Evolutionary conservation across 2,329 filamentous ascomycete genomes (phyloP).

Genomic region (Sclerotinia glacialis): DNA sequence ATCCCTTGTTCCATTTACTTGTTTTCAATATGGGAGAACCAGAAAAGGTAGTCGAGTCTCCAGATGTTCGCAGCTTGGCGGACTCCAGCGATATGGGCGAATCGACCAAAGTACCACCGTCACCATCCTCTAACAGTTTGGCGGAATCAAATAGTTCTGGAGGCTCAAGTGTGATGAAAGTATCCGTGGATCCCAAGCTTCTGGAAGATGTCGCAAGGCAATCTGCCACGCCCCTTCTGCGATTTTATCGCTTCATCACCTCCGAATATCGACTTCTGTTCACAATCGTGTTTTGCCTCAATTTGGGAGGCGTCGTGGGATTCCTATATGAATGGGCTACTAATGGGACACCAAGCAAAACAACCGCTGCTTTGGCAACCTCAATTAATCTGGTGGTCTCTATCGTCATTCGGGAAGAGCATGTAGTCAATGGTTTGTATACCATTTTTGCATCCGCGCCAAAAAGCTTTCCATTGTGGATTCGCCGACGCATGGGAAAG

Average conservation of each 20-base stretch:
- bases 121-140: not conserved
- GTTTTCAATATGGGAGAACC: conserved; percentile 3
- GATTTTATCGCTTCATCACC: conserved; percentile 19
- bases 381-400: conserved; percentile 42
- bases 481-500: conserved; percentile 49
- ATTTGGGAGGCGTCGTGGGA: conserved; percentile 45
- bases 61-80: conserved; percentile 3
- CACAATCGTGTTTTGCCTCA: conserved; percentile 51
- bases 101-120: not conserved
- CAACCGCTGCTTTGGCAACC: conserved; percentile 18
- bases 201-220: conserved; percentile 18
- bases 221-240: conserved; percentile 5
- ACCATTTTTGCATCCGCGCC: conserved; percentile 47
- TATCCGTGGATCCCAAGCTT: conserved; percentile 6
- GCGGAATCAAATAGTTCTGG: conserved; percentile 5
- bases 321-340: conserved; percentile 30
- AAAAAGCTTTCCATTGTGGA: conserved; percentile 46
- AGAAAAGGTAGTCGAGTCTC: not conserved
- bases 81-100: not conserved
- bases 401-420: conserved; percentile 54
- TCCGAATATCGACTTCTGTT: conserved; percentile 53
- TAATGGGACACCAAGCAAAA: conserved; percentile 8
- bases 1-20: not conserved
- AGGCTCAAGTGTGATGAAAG: conserved; percentile 7
- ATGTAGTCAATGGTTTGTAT: conserved; percentile 52